Percentiles rank a stretch among this genome's conserved stretches.
Evolutionary conservation across 2,329 filamentous ascomycete genomes (phyloP).

Genomic region (Venturiaceae sp.): DNA sequence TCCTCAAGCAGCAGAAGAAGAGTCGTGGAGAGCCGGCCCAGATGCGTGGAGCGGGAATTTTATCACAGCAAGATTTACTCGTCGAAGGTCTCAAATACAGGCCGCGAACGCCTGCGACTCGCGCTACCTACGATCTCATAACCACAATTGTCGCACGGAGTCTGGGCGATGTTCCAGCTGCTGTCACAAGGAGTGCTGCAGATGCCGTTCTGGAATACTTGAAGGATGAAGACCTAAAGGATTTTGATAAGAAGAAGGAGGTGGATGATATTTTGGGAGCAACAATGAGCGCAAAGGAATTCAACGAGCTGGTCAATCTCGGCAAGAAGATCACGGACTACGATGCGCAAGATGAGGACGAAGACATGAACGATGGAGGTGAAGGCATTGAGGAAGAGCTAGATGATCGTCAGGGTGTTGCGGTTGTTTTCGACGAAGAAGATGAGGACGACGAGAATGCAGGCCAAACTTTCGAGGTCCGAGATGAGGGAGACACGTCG

Average conservation of each 20-base stretch:
- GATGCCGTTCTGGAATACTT: constrained; percentile 85
- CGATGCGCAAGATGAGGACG: constrained; percentile 90
- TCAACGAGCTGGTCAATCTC: constrained; percentile 92
- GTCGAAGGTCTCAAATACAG: constrained; percentile 90
- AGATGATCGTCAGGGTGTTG: constrained; percentile 91
- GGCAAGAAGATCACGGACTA: constrained; percentile 99
- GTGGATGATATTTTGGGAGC: constrained; percentile 88
- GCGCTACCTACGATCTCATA: constrained; percentile 90
- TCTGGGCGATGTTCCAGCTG: constrained; percentile 85
- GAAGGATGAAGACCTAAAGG: constrained; percentile 92
- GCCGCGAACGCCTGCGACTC: constrained; percentile 81
- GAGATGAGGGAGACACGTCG: constrained; percentile 68
- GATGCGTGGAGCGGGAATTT: constrained; percentile 63
- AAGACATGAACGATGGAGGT: constrained; percentile 63
- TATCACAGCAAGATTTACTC: constrained; percentile 74
- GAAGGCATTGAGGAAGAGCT: constrained; percentile 63
- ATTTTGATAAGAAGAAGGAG: constrained; percentile 97
- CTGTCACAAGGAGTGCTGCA: constrained; percentile 85
- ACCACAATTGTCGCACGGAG: constrained; percentile 80
- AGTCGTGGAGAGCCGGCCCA: constrained; percentile 55
- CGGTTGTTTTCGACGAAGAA: constrained; percentile 91
- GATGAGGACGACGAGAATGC: constrained; percentile 71
- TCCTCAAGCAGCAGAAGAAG: constrained; percentile 58
- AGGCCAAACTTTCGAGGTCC: constrained; percentile 72
- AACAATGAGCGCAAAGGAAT: constrained; percentile 75